These are phyloP conservation scores for Gossypium rotundifolium DNA, from an alignment of 345 rosid species.

Conservation along the genomic window DNA sequence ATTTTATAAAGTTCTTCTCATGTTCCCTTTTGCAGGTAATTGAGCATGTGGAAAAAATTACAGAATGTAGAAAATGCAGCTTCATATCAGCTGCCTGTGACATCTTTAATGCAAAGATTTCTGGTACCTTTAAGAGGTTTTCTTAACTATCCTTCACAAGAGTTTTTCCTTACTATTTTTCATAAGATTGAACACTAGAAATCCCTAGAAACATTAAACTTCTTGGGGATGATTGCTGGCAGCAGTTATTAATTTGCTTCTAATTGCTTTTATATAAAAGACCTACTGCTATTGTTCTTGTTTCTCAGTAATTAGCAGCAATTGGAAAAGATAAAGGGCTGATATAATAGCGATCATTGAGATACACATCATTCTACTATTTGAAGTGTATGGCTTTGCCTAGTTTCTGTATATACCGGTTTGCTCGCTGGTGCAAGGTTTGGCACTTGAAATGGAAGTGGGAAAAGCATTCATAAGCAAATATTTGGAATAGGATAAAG, in stretches of 20 bases:
- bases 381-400: neutral
- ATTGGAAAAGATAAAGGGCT: neutral
- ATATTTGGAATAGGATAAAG: neutral
- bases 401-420: neutral
- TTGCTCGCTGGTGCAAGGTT: neutral
- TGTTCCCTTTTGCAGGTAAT: conserved; percentile 42
- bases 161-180: neutral
- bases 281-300: neutral
- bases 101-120: conserved; percentile 82
- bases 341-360: neutral
- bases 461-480: neutral
- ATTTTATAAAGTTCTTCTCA: conserved; percentile 7
- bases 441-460: neutral
- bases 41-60: conserved; percentile 73
- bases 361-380: neutral
- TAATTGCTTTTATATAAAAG: neutral
- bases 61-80: conserved; percentile 60
- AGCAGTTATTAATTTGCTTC: neutral
- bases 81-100: conserved; percentile 74
- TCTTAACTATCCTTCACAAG: conserved; percentile 14
- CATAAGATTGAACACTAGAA: neutral
- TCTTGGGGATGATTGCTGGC: conserved; percentile 6
- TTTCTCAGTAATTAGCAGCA: neutral
- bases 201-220: neutral
- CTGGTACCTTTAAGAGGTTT: conserved; percentile 97